Conservation (phyloP, 177 flowering plant species). For the Vitis hybrid region DNA sequence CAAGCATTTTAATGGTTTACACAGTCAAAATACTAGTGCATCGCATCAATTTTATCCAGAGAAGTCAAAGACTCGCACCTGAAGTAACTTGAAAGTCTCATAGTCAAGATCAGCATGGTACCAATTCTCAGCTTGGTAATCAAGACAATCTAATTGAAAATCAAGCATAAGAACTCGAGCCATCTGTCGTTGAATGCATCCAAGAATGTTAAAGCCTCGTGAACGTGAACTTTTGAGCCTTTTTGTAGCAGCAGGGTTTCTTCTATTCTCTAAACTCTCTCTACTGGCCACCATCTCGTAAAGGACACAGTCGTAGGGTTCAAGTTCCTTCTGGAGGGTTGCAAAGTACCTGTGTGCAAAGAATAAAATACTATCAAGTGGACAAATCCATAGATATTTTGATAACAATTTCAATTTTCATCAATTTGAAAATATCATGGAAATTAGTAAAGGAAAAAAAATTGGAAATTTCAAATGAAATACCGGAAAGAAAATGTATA, state of each 20-base stretch:
- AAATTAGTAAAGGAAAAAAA: not conserved
- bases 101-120: slow-evolving; percentile 94
- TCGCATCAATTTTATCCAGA: not conserved
- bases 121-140: slow-evolving; percentile 78
- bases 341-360: slow-evolving; percentile 63
- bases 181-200: slow-evolving; percentile 90
- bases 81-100: slow-evolving; percentile 88
- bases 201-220: slow-evolving; percentile 72
- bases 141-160: slow-evolving; percentile 93
- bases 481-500: too few relatives aligned
- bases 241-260: slow-evolving; percentile 38
- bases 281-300: slow-evolving; percentile 97
- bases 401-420: too few relatives aligned
- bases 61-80: slow-evolving; percentile 43
- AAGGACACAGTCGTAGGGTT: slow-evolving; percentile 80
- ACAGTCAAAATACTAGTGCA: not conserved
- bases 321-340: slow-evolving; percentile 78
- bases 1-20: not conserved
- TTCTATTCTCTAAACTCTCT: slow-evolving; percentile 78
- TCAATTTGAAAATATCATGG: too few relatives aligned
- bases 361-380: not conserved
- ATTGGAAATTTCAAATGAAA: too few relatives aligned
- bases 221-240: slow-evolving; percentile 57
- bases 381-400: not conserved
- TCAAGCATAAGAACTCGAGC: slow-evolving; percentile 73